A percentile compares a stretch with the other conserved stretches of the same genome.
Conservation (phyloP, 495 filamentous ascomycete species). For the Achaetomiella virescens region DNA sequence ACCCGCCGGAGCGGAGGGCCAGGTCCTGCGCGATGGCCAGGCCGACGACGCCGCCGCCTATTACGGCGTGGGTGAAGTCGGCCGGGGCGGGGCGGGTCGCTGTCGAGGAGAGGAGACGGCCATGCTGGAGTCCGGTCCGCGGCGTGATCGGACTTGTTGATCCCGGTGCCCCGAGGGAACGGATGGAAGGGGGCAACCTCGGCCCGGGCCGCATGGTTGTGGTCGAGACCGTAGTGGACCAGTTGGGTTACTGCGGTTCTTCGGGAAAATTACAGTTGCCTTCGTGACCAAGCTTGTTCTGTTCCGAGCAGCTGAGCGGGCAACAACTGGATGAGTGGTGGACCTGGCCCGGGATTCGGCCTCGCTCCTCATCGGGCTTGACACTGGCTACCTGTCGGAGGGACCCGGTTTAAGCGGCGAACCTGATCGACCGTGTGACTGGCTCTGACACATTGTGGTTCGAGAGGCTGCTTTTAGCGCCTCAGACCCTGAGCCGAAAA, state of each 20-base stretch:
- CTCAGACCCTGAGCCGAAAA: too few species aligned
- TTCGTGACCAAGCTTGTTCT: neutral
- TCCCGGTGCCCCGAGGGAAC: neutral
- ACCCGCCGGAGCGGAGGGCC: constrained; percentile 48
- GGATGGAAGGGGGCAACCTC: neutral
- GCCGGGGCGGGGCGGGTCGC: constrained; percentile 31
- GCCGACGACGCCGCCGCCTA: constrained; percentile 88
- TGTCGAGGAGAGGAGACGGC: constrained; percentile 27
- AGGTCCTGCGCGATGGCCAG: constrained; percentile 79
- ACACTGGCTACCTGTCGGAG: neutral
- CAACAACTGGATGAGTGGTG: neutral
- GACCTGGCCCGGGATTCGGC: neutral
- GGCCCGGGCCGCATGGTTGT: neutral
- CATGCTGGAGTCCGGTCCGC: too few species aligned
- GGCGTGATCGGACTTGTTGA: neutral
- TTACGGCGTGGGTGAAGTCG: constrained; percentile 83
- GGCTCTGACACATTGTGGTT: neutral
- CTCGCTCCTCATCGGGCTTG: neutral
- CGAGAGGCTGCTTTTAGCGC: neutral
- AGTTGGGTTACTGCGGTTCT: neutral
- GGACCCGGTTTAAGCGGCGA: neutral
- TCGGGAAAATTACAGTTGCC: neutral
- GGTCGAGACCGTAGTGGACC: too few species aligned
- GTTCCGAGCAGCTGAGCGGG: neutral
- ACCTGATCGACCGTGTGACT: neutral